Evolutionary conservation across 208 protist genomes (phyloP).

Genomic region (Sergeia podlipaevii): DNA sequence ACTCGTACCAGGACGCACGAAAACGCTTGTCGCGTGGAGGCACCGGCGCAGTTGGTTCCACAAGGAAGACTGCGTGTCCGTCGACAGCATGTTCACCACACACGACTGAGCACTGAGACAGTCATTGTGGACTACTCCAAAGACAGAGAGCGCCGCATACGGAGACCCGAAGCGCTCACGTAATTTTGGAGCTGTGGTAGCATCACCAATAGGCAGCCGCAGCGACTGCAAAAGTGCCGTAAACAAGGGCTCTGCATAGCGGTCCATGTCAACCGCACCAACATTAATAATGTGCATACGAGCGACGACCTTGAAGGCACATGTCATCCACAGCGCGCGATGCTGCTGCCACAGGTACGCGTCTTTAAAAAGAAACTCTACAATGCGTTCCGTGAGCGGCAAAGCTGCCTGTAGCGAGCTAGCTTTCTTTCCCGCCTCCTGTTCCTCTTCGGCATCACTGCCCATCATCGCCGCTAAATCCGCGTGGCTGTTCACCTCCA

Average conservation of each 20-base stretch:
- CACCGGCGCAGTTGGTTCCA: constrained; percentile 81
- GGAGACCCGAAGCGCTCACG: no score
- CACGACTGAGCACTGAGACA: constrained; percentile 4
- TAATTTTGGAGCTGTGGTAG: not conserved
- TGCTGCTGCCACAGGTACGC: constrained; percentile 30
- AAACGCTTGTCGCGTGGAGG: constrained; percentile 63
- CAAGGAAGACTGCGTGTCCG: constrained; percentile 34
- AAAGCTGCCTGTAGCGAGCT: no score
- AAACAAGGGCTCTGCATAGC: constrained; percentile 72
- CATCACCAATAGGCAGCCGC: constrained; percentile 24
- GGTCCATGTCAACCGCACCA: constrained; percentile 40
- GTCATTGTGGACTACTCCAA: constrained; percentile 9
- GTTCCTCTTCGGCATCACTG: no score
- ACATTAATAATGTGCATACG: constrained; percentile 31
- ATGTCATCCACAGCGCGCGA: constrained; percentile 22
- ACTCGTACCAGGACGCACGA: constrained; percentile 44
- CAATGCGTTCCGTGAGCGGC: constrained; percentile 20
- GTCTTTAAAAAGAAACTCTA: constrained; percentile 51
- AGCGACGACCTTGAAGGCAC: constrained; percentile 27
- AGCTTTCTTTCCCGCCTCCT: no score
- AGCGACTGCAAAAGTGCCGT: constrained; percentile 36
- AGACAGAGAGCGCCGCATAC: no score
- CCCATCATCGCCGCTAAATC: constrained; percentile 5
- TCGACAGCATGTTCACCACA: constrained; percentile 19
- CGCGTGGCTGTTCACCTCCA: no score